Percentiles rank a stretch among this genome's conserved stretches.
Evolutionary conservation across 2,329 filamentous ascomycete genomes (phyloP).

Genomic region (Chrysoporthe cubensis): DNA sequence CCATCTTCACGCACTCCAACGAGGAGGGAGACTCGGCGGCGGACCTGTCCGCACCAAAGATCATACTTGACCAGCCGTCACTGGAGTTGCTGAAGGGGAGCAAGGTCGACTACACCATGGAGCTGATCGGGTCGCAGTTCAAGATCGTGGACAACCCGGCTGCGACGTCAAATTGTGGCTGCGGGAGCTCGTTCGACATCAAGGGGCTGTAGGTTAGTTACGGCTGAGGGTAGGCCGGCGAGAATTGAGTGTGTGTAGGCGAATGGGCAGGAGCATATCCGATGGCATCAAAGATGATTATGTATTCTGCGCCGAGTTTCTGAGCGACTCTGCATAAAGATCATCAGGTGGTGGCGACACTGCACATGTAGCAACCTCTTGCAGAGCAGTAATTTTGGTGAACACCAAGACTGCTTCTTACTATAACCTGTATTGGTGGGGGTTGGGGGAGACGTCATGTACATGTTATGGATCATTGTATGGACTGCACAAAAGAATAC

Average conservation of each 20-base stretch:
- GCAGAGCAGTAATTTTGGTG: background rate
- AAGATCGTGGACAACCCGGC: constrained; percentile 93
- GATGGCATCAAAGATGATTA: background rate
- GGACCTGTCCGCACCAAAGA: constrained; percentile 61
- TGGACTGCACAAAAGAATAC: constrained; percentile 16
- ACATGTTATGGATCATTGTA: background rate
- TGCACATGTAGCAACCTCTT: background rate
- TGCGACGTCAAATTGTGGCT: constrained; percentile 93
- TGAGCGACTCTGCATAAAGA: background rate
- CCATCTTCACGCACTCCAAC: constrained; percentile 74
- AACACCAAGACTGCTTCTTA: background rate
- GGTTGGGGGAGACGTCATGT: background rate
- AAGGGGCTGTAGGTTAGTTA: constrained; percentile 46
- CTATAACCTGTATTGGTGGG: too few species aligned
- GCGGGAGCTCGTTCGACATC: constrained; percentile 96
- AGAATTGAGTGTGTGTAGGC: background rate
- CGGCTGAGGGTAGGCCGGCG: background rate
- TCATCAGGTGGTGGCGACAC: background rate
- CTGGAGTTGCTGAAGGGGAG: constrained; percentile 89
- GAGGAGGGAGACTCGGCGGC: constrained; percentile 45
- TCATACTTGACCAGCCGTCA: constrained; percentile 87
- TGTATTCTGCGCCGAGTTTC: background rate
- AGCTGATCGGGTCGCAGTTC: constrained; percentile 87
- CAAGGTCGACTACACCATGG: constrained; percentile 95
- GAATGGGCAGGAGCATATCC: background rate